Base-by-base conservation (phyloP, 2,329 filamentous ascomycete species). In the Ophiostoma pallidulum region DNA sequence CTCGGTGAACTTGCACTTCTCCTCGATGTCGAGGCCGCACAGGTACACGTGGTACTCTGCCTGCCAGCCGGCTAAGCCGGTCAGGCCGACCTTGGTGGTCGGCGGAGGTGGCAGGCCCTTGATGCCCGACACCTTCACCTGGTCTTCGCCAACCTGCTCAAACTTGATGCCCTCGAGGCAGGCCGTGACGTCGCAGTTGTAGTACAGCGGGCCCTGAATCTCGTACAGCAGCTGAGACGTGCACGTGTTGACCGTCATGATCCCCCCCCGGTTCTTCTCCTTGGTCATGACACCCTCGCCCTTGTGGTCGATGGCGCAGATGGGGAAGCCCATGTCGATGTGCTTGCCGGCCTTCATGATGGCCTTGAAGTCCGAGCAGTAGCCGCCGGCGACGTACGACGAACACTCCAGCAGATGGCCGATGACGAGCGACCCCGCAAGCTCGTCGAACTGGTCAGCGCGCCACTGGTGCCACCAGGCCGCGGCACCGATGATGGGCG, bases 401-500 rank as follows among this genome's bases (percentile, higher is more conserved):
- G 62, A 64, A 52, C 67, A 71, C 53, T 70, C 67, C 44, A 71
- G 68, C 31, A 71, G 53, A 56, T 71, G 66, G 2, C 66, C 67
- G 2, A 65, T 63, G 28, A 72, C 60, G 4, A 71, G 54, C 7
- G 66, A 56, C 1, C 66, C 65, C 2, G 69, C 71, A 10, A 74
- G 62, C 31, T 60, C 50, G 51, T 73, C 64, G 45, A 66, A 72
- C 31, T 68, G 62, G 9, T 61, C 59, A 0, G 56, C 62, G 20
- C 66, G 62, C 71, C 71, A 74, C 3, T 59, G 56, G 53, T 73
- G 62, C 72, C 71, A 74, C 52, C 61, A 74, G 63, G 65, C 68
- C 0, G 71, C 68, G 0, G 69, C 69, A 0, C 67, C 71, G 26
- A 74, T 71, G 1, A 72, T 69, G 1, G 66, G 67, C 13, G 61